Percentiles rank a stretch among this genome's conserved stretches.
Evolutionary conservation across 1,139 yeast species (phyloP).

Genomic region (Taiozyma sp.): DNA sequence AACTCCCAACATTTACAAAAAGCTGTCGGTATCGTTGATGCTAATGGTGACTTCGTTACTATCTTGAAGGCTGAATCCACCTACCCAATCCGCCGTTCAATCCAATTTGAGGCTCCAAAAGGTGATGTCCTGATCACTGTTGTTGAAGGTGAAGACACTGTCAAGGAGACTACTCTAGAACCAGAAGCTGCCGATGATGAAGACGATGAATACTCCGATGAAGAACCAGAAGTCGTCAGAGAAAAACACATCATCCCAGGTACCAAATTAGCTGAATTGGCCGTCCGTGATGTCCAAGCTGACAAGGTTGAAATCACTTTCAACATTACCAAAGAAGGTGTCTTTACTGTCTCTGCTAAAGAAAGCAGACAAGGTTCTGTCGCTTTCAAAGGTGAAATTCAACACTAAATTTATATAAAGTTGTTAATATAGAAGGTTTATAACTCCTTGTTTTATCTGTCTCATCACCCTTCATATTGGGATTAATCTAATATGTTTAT

Average conservation of each 20-base stretch:
- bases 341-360: slow-evolving; percentile 78
- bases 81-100: slow-evolving; percentile 80
- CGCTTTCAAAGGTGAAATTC: slow-evolving; percentile 23
- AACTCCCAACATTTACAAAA: slow-evolving; percentile 83
- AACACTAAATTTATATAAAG: background rate
- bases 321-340: slow-evolving; percentile 81
- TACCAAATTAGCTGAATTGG: slow-evolving; percentile 71
- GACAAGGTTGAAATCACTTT: slow-evolving; percentile 75
- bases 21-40: slow-evolving; percentile 81
- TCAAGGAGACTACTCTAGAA: slow-evolving; percentile 74
- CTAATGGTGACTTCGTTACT: slow-evolving; percentile 66
- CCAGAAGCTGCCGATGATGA: slow-evolving; percentile 48
- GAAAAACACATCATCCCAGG: slow-evolving; percentile 75
- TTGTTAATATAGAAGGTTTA: background rate
- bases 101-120: slow-evolving; percentile 58
- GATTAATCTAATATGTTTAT: background rate
- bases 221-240: slow-evolving; percentile 72
- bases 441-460: background rate
- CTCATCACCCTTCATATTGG: background rate
- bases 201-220: slow-evolving; percentile 59
- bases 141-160: slow-evolving; percentile 78
- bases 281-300: slow-evolving; percentile 65
- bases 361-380: slow-evolving; percentile 61
- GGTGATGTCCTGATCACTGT: slow-evolving; percentile 64
- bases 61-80: slow-evolving; percentile 83